These are phyloP conservation scores for Globisporangium abappressorium DNA, from an alignment of 352 stramenopile species.

Conservation along the genomic window DNA sequence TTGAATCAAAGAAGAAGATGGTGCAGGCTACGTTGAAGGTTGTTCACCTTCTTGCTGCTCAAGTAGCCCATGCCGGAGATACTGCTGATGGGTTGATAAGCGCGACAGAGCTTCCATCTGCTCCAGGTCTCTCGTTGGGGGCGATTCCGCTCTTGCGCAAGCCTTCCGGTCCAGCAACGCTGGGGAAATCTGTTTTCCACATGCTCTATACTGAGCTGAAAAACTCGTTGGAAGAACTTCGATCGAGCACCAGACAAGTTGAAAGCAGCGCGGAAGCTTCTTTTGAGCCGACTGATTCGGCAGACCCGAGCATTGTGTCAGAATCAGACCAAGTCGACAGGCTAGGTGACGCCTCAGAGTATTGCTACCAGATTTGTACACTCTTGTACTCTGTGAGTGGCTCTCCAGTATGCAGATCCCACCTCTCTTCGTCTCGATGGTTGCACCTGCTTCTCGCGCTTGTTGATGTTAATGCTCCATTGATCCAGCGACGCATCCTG, in stretches of 20 bases:
- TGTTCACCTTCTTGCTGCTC: constrained; percentile 83
- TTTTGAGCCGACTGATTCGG: constrained; percentile 39
- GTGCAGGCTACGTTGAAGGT: constrained; percentile 86
- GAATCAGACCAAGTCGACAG: constrained; percentile 34
- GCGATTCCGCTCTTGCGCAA: constrained; percentile 80
- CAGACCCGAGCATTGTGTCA: constrained; percentile 35
- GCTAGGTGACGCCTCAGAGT: constrained; percentile 68
- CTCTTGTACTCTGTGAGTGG: constrained; percentile 86
- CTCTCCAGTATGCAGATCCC: constrained; percentile 72
- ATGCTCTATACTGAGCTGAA: constrained; percentile 90
- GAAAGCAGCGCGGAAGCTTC: constrained; percentile 19
- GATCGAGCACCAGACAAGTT: constrained; percentile 25
- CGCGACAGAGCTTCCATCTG: constrained; percentile 44
- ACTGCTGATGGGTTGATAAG: constrained; percentile 54
- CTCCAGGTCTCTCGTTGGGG: constrained; percentile 46
- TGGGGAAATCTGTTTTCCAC: constrained; percentile 89
- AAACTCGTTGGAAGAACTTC: constrained; percentile 79
- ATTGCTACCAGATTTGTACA: constrained; percentile 89
- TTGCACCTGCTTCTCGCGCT: constrained; percentile 79
- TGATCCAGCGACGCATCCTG: constrained; percentile 79
- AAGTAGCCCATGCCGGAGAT: constrained; percentile 81
- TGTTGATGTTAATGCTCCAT: constrained; percentile 64
- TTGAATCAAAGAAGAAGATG: constrained; percentile 68
- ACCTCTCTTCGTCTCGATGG: constrained; percentile 83
- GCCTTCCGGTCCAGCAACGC: constrained; percentile 80